A percentile compares a stretch with the other conserved stretches of the same genome.
Evolutionary conservation across 495 filamentous ascomycete genomes (phyloP).

Genomic region (Penicillium tannophilum): DNA sequence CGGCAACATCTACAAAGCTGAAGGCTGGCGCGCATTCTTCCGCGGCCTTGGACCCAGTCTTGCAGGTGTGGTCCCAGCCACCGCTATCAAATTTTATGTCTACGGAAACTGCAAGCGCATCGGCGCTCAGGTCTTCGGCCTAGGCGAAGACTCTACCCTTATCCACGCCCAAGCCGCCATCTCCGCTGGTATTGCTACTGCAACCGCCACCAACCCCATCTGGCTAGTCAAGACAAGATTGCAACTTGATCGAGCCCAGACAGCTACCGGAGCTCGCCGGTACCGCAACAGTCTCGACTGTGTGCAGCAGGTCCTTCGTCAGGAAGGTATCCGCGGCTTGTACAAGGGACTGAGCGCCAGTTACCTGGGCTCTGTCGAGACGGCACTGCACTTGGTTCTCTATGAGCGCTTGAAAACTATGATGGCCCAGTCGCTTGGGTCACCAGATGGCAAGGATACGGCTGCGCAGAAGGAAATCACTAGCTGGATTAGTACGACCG

Average conservation of each 20-base stretch:
- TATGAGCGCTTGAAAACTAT: slow-evolving; percentile 81
- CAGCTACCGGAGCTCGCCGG: slow-evolving; percentile 57
- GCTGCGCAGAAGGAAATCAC: slow-evolving; percentile 31
- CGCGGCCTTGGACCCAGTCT: slow-evolving; percentile 88
- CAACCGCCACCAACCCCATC: slow-evolving; percentile 88
- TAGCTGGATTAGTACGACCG: slow-evolving; percentile 52
- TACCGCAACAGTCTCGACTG: slow-evolving; percentile 87
- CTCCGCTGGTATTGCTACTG: slow-evolving; percentile 74
- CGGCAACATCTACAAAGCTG: slow-evolving; percentile 69
- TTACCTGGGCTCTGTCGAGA: slow-evolving; percentile 84
- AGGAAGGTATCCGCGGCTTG: slow-evolving; percentile 76
- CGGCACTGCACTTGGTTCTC: slow-evolving; percentile 81
- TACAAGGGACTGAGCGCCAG: slow-evolving; percentile 87
- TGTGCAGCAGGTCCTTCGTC: slow-evolving; percentile 68
- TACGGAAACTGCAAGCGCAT: slow-evolving; percentile 87
- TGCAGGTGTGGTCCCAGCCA: slow-evolving; percentile 82
- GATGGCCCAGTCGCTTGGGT: slow-evolving; percentile 58
- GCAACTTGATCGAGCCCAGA: slow-evolving; percentile 77
- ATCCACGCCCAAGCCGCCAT: slow-evolving; percentile 76
- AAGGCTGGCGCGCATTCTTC: slow-evolving; percentile 84
- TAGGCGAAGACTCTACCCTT: slow-evolving; percentile 64
- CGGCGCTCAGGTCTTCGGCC: slow-evolving; percentile 65
- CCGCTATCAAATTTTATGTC: slow-evolving; percentile 84
- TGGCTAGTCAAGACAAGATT: slow-evolving; percentile 90
- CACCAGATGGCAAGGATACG: slow-evolving; percentile 29